Conservation (phyloP, 257 asterid genomes). For the Plantago ovata region DNA sequence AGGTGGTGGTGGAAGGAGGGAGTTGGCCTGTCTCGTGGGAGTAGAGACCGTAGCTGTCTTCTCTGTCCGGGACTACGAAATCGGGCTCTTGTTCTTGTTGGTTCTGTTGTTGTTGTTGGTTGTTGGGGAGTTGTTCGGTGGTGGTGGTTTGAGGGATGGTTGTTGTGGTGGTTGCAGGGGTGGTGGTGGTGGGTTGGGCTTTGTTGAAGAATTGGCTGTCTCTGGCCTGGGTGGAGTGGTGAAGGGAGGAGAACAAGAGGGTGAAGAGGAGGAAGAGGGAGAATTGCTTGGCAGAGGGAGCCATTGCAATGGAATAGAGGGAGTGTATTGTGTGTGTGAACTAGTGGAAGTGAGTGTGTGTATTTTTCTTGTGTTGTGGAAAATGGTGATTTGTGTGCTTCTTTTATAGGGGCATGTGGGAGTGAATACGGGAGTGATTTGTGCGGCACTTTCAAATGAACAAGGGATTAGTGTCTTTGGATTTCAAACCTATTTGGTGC, state of each 20-base stretch:
- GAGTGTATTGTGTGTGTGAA: conserved; percentile 42
- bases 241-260: conserved; percentile 36
- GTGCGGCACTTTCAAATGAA: not conserved
- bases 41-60: conserved; percentile 67
- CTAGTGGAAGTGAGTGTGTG: conserved; percentile 3
- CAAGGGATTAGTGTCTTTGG: not conserved
- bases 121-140: conserved; percentile 15
- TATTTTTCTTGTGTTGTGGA: not conserved
- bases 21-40: conserved; percentile 65
- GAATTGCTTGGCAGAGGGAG: conserved; percentile 36
- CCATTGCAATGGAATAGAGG: conserved; percentile 35
- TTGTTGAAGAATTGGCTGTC: conserved; percentile 82
- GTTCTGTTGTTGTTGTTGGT: conserved; percentile 19
- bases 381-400: too few species aligned
- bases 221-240: conserved; percentile 50
- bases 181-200: conserved; percentile 36
- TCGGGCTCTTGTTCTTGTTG: conserved; percentile 40
- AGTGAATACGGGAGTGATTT: too few species aligned
- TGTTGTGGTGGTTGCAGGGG: conserved; percentile 18
- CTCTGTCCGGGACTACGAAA: conserved; percentile 49
- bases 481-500: conserved; percentile 43
- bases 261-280: conserved; percentile 47
- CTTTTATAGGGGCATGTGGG: too few species aligned
- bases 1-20: conserved; percentile 55
- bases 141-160: conserved; percentile 4